These are phyloP conservation scores for Gymnopus androsaceus DNA, from an alignment of 1,284 basidiomycete species.

Conservation along the genomic window DNA sequence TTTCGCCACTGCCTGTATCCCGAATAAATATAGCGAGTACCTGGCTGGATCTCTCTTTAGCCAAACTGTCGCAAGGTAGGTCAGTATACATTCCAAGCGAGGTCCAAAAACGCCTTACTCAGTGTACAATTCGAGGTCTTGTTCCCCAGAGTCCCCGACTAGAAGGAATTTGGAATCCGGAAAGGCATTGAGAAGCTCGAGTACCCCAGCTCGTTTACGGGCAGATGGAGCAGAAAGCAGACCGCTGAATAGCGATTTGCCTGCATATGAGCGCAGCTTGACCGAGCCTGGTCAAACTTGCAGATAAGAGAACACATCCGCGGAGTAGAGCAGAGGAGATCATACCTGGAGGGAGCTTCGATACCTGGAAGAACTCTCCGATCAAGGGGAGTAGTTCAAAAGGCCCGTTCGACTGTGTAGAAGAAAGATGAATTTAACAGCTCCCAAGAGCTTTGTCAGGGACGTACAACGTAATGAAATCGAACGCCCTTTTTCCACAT, in stretches of 20 bases:
- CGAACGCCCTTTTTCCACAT: slow-evolving; percentile 72
- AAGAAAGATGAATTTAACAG: slow-evolving; percentile 12
- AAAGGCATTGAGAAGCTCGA: slow-evolving; percentile 79
- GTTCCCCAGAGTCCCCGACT: slow-evolving; percentile 86
- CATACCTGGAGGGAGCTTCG: slow-evolving; percentile 65
- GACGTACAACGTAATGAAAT: slow-evolving; percentile 83
- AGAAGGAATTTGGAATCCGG: slow-evolving; percentile 76
- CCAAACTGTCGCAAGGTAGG: slow-evolving; percentile 48
- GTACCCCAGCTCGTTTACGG: slow-evolving; percentile 78
- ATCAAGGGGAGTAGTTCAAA: slow-evolving; percentile 84
- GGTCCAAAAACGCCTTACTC: slow-evolving; percentile 38
- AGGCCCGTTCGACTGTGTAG: slow-evolving; percentile 82
- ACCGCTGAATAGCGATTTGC: slow-evolving; percentile 78
- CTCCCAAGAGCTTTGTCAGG: not conserved
- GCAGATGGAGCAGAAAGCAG: slow-evolving; percentile 72
- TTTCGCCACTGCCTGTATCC: slow-evolving; percentile 54
- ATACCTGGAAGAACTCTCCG: slow-evolving; percentile 74
- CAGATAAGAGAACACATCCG: slow-evolving; percentile 17
- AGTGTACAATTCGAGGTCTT: slow-evolving; percentile 85
- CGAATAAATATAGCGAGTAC: slow-evolving; percentile 78
- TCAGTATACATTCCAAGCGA: too few species aligned
- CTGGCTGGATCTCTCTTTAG: slow-evolving; percentile 65
- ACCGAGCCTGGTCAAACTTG: slow-evolving; percentile 50
- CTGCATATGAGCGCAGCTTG: slow-evolving; percentile 80
- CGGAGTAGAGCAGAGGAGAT: slow-evolving; percentile 3